Evolutionary conservation across 805 yeast species (phyloP), one percentile per base, ranked within the genome.

Genomic region (Wickerhamomyces queroliae): DNA sequence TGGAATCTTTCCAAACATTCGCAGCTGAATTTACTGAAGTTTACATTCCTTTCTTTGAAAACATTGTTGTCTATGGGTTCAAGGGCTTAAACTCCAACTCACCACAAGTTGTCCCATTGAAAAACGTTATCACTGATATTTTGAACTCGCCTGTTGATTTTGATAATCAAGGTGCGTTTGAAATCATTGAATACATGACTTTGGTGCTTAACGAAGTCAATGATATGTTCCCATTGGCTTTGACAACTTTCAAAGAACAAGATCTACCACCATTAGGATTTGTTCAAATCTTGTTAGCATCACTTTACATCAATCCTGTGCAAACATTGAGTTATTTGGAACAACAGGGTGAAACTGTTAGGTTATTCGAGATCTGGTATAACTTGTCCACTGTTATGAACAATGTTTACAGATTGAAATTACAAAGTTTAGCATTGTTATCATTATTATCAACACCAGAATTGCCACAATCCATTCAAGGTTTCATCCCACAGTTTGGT

Each of bases 321-420:
- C 64, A 67, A 24, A 70, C 90, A 1, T 56, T 88, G 41, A 65
- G 64, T 31, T 45, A 69, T 2, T 62, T 86, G 33, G 76, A 76
- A 48, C 63, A 69, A 22, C 50, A 56, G 17, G 66, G 71, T 16
- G 66, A 66, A 25, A 63, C 82, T 2, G 65, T 72, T 22, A 52
- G 58, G 9, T 65, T 84, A 37, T 69, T 89, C 43, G 67, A 67
- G 20, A 57, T 68, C 38, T 88, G 96, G 96, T 75, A 83, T 52
- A 66, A 69, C 20, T 49, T 72, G 20, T 74, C 76, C 2, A 5
- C 46, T 7, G 52, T 61, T 18, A 69, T 85, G 48, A 70, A 72
- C 24, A 69, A 88, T 36, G 95, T 87, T 3, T 86, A 80, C 52
- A 93, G 86, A 49, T 68, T 85, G 53, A 90, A 88, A 62, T 63